A percentile compares a stretch with the other conserved stretches of the same genome.
phyloP scores from a whole-genome alignment of 2,329 filamentous ascomycete species.

The Arthrobotrys entomopaga region DNA sequence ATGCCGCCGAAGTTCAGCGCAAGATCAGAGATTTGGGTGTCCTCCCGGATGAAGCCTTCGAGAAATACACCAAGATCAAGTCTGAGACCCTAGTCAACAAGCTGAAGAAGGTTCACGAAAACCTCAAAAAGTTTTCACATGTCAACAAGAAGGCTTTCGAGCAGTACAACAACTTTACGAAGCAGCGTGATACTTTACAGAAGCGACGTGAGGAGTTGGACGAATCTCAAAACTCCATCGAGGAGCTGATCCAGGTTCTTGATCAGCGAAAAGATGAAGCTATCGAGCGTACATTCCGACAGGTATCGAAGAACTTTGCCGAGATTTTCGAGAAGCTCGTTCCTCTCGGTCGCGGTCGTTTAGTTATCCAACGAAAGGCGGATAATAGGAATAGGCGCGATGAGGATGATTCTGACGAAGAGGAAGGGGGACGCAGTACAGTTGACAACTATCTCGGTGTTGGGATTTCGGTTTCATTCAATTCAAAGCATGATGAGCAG shows the following conservation, averaged over 20 bases:
- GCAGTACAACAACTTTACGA: slow-evolving; percentile 97
- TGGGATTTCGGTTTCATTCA: slow-evolving; percentile 97
- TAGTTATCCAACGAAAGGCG: slow-evolving; percentile 90
- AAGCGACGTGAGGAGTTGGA: slow-evolving; percentile 88
- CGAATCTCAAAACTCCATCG: slow-evolving; percentile 84
- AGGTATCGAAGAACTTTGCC: slow-evolving; percentile 92
- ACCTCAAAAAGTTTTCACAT: slow-evolving; percentile 94
- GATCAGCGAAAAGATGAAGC: slow-evolving; percentile 97
- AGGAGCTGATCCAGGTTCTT: slow-evolving; percentile 89
- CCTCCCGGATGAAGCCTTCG: slow-evolving; percentile 90
- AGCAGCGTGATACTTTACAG: slow-evolving; percentile 85
- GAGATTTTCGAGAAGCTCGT: slow-evolving; percentile 95
- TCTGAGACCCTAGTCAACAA: slow-evolving; percentile 77
- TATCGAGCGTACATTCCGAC: slow-evolving; percentile 97
- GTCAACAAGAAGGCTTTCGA: slow-evolving; percentile 99
- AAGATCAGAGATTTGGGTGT: slow-evolving; percentile 94
- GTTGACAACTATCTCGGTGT: slow-evolving; percentile 98
- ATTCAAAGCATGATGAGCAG: slow-evolving; percentile 97
- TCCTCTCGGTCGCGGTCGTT: slow-evolving; percentile 86
- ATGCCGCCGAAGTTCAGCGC: slow-evolving; percentile 81
- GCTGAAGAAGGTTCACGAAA: slow-evolving; percentile 89
- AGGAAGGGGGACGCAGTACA: slow-evolving; percentile 64
- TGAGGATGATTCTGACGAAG: slow-evolving; percentile 73
- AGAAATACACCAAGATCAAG: slow-evolving; percentile 85
- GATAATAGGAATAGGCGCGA: slow-evolving; percentile 69